Base-by-base conservation (phyloP, 495 filamentous ascomycete genomes). In the Aspergillus indologenus region DNA sequence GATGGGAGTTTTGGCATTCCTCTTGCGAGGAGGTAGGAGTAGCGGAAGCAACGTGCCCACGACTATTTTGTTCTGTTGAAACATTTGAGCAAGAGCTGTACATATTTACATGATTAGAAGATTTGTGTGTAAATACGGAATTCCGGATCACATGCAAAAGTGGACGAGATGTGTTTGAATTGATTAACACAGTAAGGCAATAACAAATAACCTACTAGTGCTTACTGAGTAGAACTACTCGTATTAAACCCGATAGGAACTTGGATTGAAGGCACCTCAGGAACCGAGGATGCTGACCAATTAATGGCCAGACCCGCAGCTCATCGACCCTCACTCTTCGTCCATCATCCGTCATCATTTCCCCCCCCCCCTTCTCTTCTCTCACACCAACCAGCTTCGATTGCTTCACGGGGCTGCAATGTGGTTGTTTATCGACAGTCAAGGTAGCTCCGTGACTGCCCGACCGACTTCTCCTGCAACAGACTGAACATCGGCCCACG, bases 31-130 rank as follows among this genome's bases (percentile, higher is more conserved):
- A 40, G 34, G 56, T 12, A 40, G 58, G 58, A 52, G 47, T 50
- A 50, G 7, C 21, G 47, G 47, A 50, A 50, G 47, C 22, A 22
- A 50, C 21, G 47, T 50, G 47, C 47, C 47, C 26, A 50, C 47
- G 47, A 50, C 47, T 50, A 24, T 50, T 50, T 50, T 50, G 9
- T 23, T 50, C 21, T 3, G 26, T 4, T 29, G 9, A n/a, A 29
- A 29, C 9, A 29, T 29, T 40, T 40, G 34, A 40, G 34, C 9
- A 26, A 3, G 6, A 7, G 47, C 22, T 50, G 47, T 50, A 50
- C 47, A 50, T 50, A 50, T 29, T 40, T 40, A 40, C 34, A 40
- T 40, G 34, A 40, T 2, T 40, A 40, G 34, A 40, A 40, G 34
- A 40, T 40, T 40, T 14, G 34, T 15, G 12, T 40, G 34, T 11